phyloP scores from a whole-genome alignment of 1,139 yeast genomes.

The Pichia sp. region DNA sequence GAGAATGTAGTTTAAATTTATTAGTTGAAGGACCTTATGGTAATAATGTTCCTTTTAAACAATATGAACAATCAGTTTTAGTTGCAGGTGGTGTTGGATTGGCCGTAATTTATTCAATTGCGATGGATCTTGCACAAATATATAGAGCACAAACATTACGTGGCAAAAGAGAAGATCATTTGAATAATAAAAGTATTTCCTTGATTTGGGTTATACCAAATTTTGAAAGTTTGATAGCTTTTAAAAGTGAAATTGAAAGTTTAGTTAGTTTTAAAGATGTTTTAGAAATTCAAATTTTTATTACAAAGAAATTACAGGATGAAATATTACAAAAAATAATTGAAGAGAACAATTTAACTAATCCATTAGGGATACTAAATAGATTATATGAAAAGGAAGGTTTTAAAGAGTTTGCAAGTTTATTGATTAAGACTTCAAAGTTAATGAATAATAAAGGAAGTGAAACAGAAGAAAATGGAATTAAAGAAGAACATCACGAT shows the following conservation, averaged over 20 bases:
- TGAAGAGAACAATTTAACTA: conserved; percentile 1
- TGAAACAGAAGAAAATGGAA: not conserved
- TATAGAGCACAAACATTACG: conserved; percentile 27
- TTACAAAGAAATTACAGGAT: conserved; percentile 23
- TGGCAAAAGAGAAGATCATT: conserved; percentile 17
- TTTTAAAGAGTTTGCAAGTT: conserved; percentile 4
- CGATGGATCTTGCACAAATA: conserved; percentile 32
- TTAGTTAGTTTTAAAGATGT: conserved; percentile 22
- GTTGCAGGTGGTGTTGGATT: conserved; percentile 40
- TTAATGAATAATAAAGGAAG: not conserved
- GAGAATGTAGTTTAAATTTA: conserved; percentile 28
- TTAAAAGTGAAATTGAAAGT: conserved; percentile 28
- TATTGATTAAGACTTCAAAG: conserved; percentile 1
- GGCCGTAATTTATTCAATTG: conserved; percentile 35
- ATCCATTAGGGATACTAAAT: conserved; percentile 6
- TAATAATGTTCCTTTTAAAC: conserved; percentile 32
- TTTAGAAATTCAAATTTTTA: conserved; percentile 25
- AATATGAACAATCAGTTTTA: conserved; percentile 33
- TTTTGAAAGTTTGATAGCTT: conserved; percentile 28
- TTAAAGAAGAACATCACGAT: not conserved
- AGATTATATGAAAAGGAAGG: conserved; percentile 1
- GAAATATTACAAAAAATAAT: conserved; percentile 13
- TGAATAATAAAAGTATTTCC: conserved; percentile 20
- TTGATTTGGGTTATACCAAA: conserved; percentile 32
- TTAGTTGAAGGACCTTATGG: conserved; percentile 40